A percentile compares a stretch with the other conserved stretches of the same genome.
phyloP scores from a whole-genome alignment of 73 alveolate species.

The Paramecium octaurelia region DNA sequence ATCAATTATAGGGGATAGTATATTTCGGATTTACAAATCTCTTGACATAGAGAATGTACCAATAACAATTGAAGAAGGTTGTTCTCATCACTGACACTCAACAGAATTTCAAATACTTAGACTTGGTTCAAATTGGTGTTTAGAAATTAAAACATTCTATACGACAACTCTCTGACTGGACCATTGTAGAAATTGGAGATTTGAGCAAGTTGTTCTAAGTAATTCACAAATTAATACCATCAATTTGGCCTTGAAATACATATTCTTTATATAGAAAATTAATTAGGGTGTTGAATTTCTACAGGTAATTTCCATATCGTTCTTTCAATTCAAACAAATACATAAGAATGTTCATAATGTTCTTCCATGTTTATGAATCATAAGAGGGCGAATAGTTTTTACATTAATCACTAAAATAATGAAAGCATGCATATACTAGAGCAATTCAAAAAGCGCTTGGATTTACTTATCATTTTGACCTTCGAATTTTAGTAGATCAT shows the following conservation, averaged over 20 bases:
- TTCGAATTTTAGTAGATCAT: background rate
- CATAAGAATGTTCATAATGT: background rate
- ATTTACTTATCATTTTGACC: background rate
- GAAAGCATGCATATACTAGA: background rate
- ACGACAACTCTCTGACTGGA: background rate
- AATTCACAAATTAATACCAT: background rate
- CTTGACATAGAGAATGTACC: background rate
- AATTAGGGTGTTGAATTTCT: background rate
- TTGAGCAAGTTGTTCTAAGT: background rate
- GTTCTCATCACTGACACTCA: background rate
- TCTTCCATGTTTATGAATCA: background rate
- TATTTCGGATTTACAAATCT: background rate
- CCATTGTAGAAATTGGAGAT: background rate
- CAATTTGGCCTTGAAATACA: background rate
- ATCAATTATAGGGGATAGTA: background rate
- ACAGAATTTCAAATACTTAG: background rate
- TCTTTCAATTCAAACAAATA: background rate
- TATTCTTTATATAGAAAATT: background rate
- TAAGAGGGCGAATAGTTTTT: background rate
- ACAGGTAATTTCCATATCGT: background rate
- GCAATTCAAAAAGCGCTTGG: background rate
- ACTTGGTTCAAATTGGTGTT: background rate
- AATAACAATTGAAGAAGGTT: background rate
- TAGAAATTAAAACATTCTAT: background rate
- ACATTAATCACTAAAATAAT: background rate